Base-by-base conservation (phyloP, 2,329 filamentous ascomycete species). In the Colletotrichum cereale region DNA sequence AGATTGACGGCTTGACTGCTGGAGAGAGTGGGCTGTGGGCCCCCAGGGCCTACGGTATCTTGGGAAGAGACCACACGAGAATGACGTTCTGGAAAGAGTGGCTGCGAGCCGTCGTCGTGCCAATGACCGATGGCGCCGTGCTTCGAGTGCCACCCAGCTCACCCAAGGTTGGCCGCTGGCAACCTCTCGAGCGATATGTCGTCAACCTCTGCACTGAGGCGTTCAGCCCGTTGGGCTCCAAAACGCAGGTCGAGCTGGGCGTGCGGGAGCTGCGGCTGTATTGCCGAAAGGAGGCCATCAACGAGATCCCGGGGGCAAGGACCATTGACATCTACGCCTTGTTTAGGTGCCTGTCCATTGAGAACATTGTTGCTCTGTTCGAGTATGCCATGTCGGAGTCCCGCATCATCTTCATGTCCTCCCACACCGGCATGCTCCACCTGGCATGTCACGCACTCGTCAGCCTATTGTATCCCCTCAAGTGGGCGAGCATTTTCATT, bases 81-180 rank as follows among this genome's bases (percentile, higher is more conserved):
- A 95, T 95, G 74, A 90, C 91, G 40, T 98, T 99, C 83, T 99
- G 96, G 95, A 98, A 98, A 81, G 96, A 99, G 80, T 99, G 96
- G 96, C 88, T 99, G 58, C 92, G 94, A 81, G 95, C 96, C 8
- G 89, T 98, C 12, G 86, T 96, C n/a, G 94, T 97, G 29, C 96
- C 96, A 36, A 99, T 98, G 96, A 95, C 91, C 1, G 95, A 97
- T 78, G 94, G 96, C 26, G 90, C 88, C 18, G 87, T 99, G 38
- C 84, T 96, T 75, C 89, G 95, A 67, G 91, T 99, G 10, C 94
- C 96, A 8, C 87, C 94, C 12, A 97, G 92, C 81, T 98, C 96
- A 6, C 95, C 96, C 16, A 93, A 91, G 77, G 91, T 97, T 74
- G 96, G 96, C 55, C 90, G 95, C 79, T 99, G 96, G 96, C 96